Base-by-base conservation (phyloP, 2,329 filamentous ascomycete genomes). In the Beauveria brongniartii region DNA sequence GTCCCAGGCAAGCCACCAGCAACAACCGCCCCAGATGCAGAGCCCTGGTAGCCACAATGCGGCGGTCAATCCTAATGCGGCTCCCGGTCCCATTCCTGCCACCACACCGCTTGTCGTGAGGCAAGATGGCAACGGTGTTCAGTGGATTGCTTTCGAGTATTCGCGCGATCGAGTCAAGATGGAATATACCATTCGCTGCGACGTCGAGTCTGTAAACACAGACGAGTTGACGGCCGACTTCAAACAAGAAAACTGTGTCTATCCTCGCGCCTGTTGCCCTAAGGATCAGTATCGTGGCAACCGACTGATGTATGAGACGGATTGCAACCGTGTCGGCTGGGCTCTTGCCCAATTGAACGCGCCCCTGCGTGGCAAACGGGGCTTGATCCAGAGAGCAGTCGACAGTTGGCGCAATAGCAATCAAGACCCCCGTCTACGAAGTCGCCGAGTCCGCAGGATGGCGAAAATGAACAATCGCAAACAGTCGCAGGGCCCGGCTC, bases 271-370 rank as follows among this genome's bases (percentile, higher is more conserved):
- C 4, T 97, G 92, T 79, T 96, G 92, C 74, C 85, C 86, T 66
- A 97, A 97, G 75, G 93, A 97, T 62, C 89, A 96, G 72, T 99
- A 99, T 79, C 89, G 92, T 63, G 94, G 94, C 63, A 99, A 99
- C 73, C 88, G 94, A 18, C 78, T 97, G 67, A 90, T 94, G 67
- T 99, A 99, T 74, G 94, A 99, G 79, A 97, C 91, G 18, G 94
- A 99, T 77, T 99, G 94, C 82, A 99, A 99, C 77, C 91, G 92
- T 0, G 94, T 99, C n/a, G 94, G 94, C n/a, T 99, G 94, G 94
- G 93, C 93, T 14, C 77, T 99, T 66, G 94, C 94, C 2, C 89
- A 97, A 71, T 78, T 99, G 59, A 99, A 99, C 73, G 88, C 92
- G 8, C 89, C 90, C 62, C 82, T 97, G 63, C 86, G 93, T 65